These are phyloP conservation scores for Calonectria honghensis DNA, from an alignment of 2,329 filamentous ascomycete species.

Conservation along the genomic window DNA sequence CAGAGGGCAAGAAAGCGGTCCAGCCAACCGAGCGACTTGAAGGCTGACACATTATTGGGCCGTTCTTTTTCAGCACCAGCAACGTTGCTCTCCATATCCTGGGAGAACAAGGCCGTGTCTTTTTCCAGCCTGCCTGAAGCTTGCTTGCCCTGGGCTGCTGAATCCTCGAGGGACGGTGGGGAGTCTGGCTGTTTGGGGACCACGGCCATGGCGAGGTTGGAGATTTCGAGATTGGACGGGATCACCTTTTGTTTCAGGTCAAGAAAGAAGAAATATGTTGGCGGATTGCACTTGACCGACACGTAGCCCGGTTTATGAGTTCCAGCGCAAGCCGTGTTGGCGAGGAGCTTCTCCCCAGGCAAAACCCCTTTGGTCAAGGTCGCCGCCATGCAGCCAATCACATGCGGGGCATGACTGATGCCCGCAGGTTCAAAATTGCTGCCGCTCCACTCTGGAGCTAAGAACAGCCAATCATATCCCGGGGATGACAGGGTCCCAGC, in stretches of 20 bases:
- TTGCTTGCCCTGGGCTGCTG: background rate
- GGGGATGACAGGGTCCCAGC: slow-evolving; percentile 44
- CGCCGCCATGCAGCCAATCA: slow-evolving; percentile 45
- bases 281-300: slow-evolving; percentile 42
- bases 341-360: background rate
- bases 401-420: slow-evolving; percentile 49
- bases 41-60: background rate
- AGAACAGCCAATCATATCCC: background rate
- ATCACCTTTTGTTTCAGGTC: background rate
- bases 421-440: slow-evolving; percentile 25
- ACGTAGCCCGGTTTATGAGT: background rate
- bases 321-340: background rate
- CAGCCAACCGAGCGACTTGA: slow-evolving; percentile 74
- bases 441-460: background rate
- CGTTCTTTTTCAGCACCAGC: background rate
- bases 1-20: slow-evolving; percentile 80
- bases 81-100: background rate
- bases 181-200: background rate
- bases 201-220: background rate
- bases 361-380: background rate
- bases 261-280: slow-evolving; percentile 60
- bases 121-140: background rate
- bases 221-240: background rate
- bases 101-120: background rate
- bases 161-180: background rate